Base-by-base conservation (phyloP, 208 protist species). In the Acanthamoeba quina region DNA sequence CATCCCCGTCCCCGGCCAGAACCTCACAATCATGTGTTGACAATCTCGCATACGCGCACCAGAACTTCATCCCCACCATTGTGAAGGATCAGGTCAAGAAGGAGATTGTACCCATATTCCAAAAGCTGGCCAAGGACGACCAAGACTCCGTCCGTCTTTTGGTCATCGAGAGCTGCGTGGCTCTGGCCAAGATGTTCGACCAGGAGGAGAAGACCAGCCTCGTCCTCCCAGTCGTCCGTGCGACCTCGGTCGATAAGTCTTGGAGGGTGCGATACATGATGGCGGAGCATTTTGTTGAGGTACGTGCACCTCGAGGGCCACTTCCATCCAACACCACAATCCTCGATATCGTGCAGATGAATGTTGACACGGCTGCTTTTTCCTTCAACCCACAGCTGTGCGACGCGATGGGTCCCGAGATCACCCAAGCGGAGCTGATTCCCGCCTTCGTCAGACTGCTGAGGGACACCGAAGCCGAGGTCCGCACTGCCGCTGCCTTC, bases 251-350 rank as follows among this genome's bases (percentile, higher is more conserved):
- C 7, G 99, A 99, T 96, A 98, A 96, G 96, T 99, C 98, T 13
- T 99, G 99, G 99, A 98, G 99, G 24, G 99, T 99, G 62, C 98
- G 99, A 11, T 99, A 99, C 96, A 99, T 99, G 98, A 97, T 98
- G 26, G 99, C 99, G 17, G 99, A 99, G 94, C 96, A 98, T n/a
- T 98, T 99, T 70, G 94, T 68, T 78, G 95, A 98, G 78, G 83
- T 95, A 26, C 26, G 70, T 37, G 92, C 31, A 19, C 21, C 34
- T 7, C 91, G 15, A n/a, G 78, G 86, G 29, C n/a, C 78, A 13
- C 7, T 86, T 86, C 21, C 29, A 15, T 47, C 10, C 6, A 4
- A 5, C 72, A 94, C 85, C n/a, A 19, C 29, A n/a, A 47, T 47
- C 41, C 41, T 5, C 41, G 41, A 47, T 5, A 47, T 31, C 13